Evolutionary conservation across 179 eudicot species (phyloP).

Genomic region (Gypsophila paniculata): DNA sequence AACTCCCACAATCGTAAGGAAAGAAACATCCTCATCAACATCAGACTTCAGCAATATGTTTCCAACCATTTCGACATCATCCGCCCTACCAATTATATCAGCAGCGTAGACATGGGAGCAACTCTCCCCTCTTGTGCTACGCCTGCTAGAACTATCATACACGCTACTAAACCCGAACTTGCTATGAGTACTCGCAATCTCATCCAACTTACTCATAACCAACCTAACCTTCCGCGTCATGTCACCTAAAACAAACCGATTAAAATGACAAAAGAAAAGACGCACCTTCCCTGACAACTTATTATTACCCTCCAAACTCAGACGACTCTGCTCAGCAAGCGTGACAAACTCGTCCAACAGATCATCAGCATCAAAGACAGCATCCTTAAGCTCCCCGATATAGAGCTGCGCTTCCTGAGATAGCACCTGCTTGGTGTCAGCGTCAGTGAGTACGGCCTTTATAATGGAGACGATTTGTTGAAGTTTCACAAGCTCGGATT

Average conservation of each 20-base stretch:
- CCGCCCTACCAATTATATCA: slow-evolving; percentile 30
- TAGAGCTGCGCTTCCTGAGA: not conserved
- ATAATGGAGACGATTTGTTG: not conserved
- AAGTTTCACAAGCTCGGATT: slow-evolving; percentile 5
- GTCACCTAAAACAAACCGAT: not conserved
- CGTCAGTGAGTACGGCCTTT: slow-evolving; percentile 18
- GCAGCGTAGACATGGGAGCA: slow-evolving; percentile 21
- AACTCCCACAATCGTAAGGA: slow-evolving; percentile 1
- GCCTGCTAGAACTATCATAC: not conserved
- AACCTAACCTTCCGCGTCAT: slow-evolving; percentile 15
- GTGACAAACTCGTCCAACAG: slow-evolving; percentile 23
- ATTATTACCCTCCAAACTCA: not conserved
- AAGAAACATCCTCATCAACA: slow-evolving; percentile 5
- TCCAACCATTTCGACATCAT: slow-evolving; percentile 18
- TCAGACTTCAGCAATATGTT: not conserved
- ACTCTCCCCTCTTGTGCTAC: slow-evolving; percentile 25
- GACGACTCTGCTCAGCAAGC: not conserved
- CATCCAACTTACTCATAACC: slow-evolving; percentile 24
- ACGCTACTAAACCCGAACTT: slow-evolving; percentile 17
- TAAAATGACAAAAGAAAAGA: slow-evolving; percentile 23
- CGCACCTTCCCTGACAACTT: slow-evolving; percentile 17
- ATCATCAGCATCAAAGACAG: slow-evolving; percentile 23
- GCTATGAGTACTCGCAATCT: slow-evolving; percentile 5
- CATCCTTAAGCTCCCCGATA: slow-evolving; percentile 18
- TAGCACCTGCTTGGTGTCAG: slow-evolving; percentile 17